Evolutionary conservation across 257 asterid genomes (phyloP).

Genomic region (Solanum acaule): DNA sequence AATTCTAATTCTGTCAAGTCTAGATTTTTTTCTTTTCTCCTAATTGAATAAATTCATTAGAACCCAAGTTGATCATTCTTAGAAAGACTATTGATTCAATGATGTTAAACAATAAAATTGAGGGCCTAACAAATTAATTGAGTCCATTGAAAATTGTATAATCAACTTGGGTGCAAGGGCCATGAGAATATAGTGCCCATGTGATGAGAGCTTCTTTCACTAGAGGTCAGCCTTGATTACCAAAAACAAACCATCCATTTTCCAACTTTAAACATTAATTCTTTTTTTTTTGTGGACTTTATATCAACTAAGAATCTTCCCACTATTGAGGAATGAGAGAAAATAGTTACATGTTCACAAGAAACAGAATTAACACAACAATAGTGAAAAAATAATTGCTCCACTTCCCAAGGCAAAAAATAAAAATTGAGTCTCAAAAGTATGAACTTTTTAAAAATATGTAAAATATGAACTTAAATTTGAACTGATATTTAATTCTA

Average conservation of each 20-base stretch:
- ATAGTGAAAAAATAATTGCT: background rate
- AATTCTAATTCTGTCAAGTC: background rate
- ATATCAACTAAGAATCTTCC: conserved; percentile 12
- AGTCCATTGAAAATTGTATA: conserved; percentile 9
- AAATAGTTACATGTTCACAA: background rate
- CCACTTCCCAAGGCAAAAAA: background rate
- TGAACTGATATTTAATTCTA: background rate
- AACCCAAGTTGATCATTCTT: background rate
- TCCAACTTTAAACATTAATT: conserved; percentile 4
- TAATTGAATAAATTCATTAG: background rate
- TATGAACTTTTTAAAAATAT: background rate
- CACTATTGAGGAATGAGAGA: conserved; percentile 5
- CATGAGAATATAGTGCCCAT: conserved; percentile 12
- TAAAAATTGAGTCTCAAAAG: background rate
- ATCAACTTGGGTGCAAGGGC: background rate
- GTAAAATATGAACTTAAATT: background rate
- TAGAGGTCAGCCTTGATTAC: conserved; percentile 1
- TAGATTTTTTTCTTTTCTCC: background rate
- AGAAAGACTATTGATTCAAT: background rate
- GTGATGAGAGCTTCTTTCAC: conserved; percentile 5
- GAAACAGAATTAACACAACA: too few relatives aligned
- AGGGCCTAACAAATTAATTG: background rate
- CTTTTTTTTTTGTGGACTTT: background rate
- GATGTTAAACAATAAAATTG: background rate
- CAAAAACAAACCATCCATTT: conserved; percentile 11